phyloP scores from a whole-genome alignment of 352 stramenopile species.

The Phytopythium sindhum region DNA sequence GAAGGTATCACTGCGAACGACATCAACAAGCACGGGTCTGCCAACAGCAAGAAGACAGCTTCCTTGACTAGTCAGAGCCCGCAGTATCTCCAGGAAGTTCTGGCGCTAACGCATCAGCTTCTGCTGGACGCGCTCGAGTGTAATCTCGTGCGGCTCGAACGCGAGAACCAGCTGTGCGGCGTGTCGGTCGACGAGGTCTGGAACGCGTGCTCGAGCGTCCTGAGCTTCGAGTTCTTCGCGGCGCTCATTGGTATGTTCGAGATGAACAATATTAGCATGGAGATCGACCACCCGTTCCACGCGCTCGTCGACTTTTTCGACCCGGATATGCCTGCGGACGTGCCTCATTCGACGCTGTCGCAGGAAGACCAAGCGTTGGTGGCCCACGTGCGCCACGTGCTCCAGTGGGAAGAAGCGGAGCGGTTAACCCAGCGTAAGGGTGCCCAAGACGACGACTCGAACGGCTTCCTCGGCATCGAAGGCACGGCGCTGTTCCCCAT shows the following conservation, averaged over 20 bases:
- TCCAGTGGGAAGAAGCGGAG: constrained; percentile 54
- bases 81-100: constrained; percentile 52
- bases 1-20: neutral
- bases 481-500: constrained; percentile 92
- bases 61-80: constrained; percentile 2
- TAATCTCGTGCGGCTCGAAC: constrained; percentile 61
- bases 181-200: constrained; percentile 57
- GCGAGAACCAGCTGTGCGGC: constrained; percentile 56
- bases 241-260: constrained; percentile 94
- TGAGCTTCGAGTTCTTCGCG: constrained; percentile 87
- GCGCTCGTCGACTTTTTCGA: constrained; percentile 72
- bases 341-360: constrained; percentile 24
- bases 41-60: neutral
- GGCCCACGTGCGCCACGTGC: constrained; percentile 34
- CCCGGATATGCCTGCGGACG: constrained; percentile 31
- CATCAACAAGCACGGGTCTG: neutral
- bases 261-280: constrained; percentile 95
- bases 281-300: constrained; percentile 82
- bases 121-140: constrained; percentile 62
- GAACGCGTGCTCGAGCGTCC: constrained; percentile 51
- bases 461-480: constrained; percentile 66
- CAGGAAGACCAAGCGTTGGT: constrained; percentile 29
- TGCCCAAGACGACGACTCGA: constrained; percentile 11
- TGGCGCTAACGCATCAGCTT: constrained; percentile 61
- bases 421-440: constrained; percentile 13